Base-by-base conservation (phyloP, 768 basidiomycete genomes). In the Rhizopogon rudus region DNA sequence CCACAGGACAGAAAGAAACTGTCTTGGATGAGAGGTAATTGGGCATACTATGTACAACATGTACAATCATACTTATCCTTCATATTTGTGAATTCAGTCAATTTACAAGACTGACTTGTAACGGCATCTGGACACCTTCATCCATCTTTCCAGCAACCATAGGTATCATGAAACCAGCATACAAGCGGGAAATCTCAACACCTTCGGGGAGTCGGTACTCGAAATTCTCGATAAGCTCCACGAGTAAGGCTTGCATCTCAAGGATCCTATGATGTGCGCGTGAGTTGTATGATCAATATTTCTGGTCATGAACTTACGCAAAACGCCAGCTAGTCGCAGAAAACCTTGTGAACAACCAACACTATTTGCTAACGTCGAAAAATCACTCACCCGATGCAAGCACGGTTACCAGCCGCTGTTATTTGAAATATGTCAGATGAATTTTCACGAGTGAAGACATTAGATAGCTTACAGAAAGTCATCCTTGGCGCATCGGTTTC, bases 161-260 rank as follows among this genome's bases (percentile, higher is more conserved):
- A 5, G 73, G 73, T 5, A 62, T 50, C 66, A 74, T 70, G 22
- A 72, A 44, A 0, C 66, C 69, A 1, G 66, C 64, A 6, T 69
- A 64, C n/a, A 68, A 60, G 43, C 73, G 64, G 13, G 63, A 40
- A 39, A 74, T 68, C 40, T 65, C 63, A 0, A 67, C 61, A 49
- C 65, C 68, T 35, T 67, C 65, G 0, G 73, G 70, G 31, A 72
- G 61, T 28, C 62, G 44, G 45, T 71, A 72, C 44, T 69, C 63
- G 54, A 75, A 75, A 45, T 68, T 67, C 56, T 71, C 69, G 22
- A 75, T 55, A 28, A 75, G 67, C 40, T 71, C 68, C 16, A 67
- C 62, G 13, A 69, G 58, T 39, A 74, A 61, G 3, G 65, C 64
- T 52, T 73, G 72, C 63, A 70, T 66, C 52, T 75, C 73, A 22